Evolutionary conservation across 495 filamentous ascomycete genomes (phyloP), one percentile per base, ranked within the genome.

Genomic region (Hypoxylon trugodes): DNA sequence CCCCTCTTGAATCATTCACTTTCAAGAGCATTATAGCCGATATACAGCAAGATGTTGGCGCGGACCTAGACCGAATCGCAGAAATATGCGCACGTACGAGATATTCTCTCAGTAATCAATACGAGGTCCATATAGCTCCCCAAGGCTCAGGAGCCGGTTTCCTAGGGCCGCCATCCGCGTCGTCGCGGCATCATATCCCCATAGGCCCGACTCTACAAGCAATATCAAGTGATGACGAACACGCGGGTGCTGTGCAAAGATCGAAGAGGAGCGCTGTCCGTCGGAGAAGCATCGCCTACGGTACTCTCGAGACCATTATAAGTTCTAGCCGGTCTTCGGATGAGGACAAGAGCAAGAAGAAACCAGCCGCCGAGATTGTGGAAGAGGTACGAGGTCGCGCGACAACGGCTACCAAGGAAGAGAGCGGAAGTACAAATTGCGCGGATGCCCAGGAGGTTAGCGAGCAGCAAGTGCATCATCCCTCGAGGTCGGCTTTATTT

Each of bases 11-110:
- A 50, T 82, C 80, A n/a, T 86, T 86, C 57, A 82, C 76, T 24
- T 86, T 86, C 77, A 83, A 82, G 61, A 79, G 77, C 62, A 83
- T 86, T 49, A 75, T 85, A 76, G 79, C 78, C 43, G 77, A 82
- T 13, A 78, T 84, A 40, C 68, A 79, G 50, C 66, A 67, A 18
- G 73, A 77, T 19, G 77, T 82, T 38, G 56, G 68, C 15, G 73
- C 78, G 4, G 83, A 84, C 53, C 69, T 86, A 46, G 83, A 86
- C 49, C 77, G 82, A 6, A 86, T 86, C 54, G 83, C 83, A 4
- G 83, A 86, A 60, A 84, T 86, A 13, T 86, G 82, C 64, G 83
- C 82, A 9, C 74, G 80, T 13, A 82, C 80, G 7, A 76, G 78
- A 35, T 84, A 83, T 66, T 82, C 79, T 40, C 66, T 84, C 25